These are phyloP conservation scores for Citrus medica DNA, from an alignment of 345 rosid species.

Conservation along the genomic window DNA sequence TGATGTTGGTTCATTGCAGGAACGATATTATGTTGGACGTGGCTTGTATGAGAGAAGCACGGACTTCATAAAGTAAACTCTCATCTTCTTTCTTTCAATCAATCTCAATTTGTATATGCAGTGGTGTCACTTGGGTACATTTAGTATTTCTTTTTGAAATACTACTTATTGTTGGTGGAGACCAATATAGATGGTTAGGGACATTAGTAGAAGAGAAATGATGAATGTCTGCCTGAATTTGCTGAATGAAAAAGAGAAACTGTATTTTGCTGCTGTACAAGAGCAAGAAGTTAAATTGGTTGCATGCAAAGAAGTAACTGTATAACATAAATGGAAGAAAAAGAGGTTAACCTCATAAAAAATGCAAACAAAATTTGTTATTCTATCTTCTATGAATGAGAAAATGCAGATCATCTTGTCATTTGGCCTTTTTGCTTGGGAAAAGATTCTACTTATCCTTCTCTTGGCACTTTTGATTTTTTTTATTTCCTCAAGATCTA, in stretches of 20 bases:
- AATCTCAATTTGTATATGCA: neutral
- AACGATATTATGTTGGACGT: slow-evolving; percentile 88
- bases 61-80: slow-evolving; percentile 78
- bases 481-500: neutral
- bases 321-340: neutral
- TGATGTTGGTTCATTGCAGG: slow-evolving; percentile 43
- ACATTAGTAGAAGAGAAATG: neutral
- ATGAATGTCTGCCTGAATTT: neutral
- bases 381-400: neutral
- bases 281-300: neutral
- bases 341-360: neutral
- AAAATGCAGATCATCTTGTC: neutral
- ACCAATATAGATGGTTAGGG: neutral
- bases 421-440: neutral
- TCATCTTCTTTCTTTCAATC: slow-evolving; percentile 8
- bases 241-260: neutral
- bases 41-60: slow-evolving; percentile 92
- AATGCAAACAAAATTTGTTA: neutral
- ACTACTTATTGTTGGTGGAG: neutral
- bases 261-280: neutral
- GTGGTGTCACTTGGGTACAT: neutral
- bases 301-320: neutral
- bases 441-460: neutral
- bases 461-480: neutral
- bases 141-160: neutral